These are phyloP conservation scores for Fragaria ananassa DNA, from an alignment of 306 rosid genomes.

Conservation along the genomic window DNA sequence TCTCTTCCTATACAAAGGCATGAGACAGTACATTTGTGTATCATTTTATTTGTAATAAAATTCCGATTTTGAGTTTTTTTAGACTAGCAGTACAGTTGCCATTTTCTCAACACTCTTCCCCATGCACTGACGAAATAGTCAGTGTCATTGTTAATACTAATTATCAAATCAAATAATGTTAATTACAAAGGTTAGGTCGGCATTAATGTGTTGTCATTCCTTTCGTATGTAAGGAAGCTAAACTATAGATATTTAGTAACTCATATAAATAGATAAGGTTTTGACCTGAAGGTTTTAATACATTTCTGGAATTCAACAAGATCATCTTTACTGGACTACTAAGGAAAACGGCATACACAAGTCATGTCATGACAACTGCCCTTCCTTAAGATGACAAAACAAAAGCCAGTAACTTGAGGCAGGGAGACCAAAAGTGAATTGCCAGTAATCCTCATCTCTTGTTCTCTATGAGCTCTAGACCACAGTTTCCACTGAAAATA, in stretches of 20 bases:
- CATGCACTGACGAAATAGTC: not conserved
- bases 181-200: too few relatives aligned
- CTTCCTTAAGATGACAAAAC: not conserved
- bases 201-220: too few relatives aligned
- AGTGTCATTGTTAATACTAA: not conserved
- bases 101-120: not conserved
- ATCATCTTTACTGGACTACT: slow-evolving; percentile 5
- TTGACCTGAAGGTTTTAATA: not conserved
- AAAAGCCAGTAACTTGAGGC: not conserved
- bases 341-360: slow-evolving; percentile 25
- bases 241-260: not conserved
- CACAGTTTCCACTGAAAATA: not conserved
- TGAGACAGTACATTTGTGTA: slow-evolving; percentile 7
- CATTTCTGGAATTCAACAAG: slow-evolving; percentile 7
- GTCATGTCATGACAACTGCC: not conserved
- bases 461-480: not conserved
- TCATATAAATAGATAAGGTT: not conserved
- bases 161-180: too few relatives aligned
- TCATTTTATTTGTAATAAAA: not conserved
- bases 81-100: not conserved
- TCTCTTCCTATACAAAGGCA: slow-evolving; percentile 29
- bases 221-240: too few relatives aligned
- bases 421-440: not conserved
- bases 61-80: not conserved
- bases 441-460: not conserved